Evolutionary conservation across 2,329 filamentous ascomycete genomes (phyloP).

Genomic region (Clarireedia monteithiana): DNA sequence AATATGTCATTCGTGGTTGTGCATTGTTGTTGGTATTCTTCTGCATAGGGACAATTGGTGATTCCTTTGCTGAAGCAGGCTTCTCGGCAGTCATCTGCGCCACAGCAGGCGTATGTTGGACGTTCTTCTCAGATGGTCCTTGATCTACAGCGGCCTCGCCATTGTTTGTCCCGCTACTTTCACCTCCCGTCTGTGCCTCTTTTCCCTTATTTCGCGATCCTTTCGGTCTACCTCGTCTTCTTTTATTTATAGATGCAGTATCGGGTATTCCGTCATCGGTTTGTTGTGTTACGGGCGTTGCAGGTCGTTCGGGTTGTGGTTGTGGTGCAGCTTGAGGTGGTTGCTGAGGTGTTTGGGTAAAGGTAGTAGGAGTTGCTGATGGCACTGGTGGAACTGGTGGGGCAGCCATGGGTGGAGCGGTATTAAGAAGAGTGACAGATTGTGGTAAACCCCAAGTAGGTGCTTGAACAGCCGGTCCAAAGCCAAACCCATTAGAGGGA

Average conservation of each 20-base stretch:
- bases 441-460: constrained; percentile 26
- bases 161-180: neutral
- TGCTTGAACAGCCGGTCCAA: constrained; percentile 24
- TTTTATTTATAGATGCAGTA: constrained; percentile 22
- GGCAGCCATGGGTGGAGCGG: constrained; percentile 14
- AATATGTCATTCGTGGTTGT: constrained; percentile 13
- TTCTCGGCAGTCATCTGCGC: constrained; percentile 12
- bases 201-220: constrained; percentile 41
- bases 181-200: constrained; percentile 13
- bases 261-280: constrained; percentile 11
- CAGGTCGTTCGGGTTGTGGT: constrained; percentile 14
- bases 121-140: constrained; percentile 14
- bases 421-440: constrained; percentile 24
- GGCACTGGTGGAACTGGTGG: constrained; percentile 10
- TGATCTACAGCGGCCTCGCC: constrained; percentile 2
- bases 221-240: constrained; percentile 38
- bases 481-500: constrained; percentile 27
- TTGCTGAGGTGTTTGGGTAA: constrained; percentile 5
- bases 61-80: constrained; percentile 9
- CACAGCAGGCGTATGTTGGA: constrained; percentile 14
- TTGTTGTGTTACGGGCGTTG: constrained; percentile 17
- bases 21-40: constrained; percentile 30
- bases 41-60: constrained; percentile 3
- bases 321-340: neutral
- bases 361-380: neutral